A percentile compares a stretch with the other conserved stretches of the same genome.
These are phyloP conservation scores for Gomphus bonarii DNA, from an alignment of 1,284 basidiomycete genomes.

Conservation along the genomic window DNA sequence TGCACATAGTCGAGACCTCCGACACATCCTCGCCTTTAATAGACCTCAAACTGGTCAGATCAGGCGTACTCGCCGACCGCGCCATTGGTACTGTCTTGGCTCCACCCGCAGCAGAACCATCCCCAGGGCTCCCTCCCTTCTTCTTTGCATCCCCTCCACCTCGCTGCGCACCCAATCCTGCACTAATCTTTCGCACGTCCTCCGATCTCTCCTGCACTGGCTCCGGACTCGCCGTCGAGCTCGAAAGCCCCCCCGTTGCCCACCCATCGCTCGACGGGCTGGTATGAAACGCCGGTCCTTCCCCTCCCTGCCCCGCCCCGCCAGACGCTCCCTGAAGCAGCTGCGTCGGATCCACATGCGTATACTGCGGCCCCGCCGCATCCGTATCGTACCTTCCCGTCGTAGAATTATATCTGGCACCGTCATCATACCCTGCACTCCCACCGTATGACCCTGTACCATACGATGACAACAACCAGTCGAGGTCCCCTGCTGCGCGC, in stretches of 20 bases:
- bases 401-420: background rate
- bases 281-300: conserved; percentile 39
- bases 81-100: conserved; percentile 1
- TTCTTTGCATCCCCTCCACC: conserved; percentile 18
- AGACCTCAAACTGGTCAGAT: conserved; percentile 26
- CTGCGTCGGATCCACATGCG: conserved; percentile 83
- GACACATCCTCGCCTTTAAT: conserved; percentile 55
- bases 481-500: conserved; percentile 49
- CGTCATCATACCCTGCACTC: background rate
- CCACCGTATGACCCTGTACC: background rate
- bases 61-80: conserved; percentile 42
- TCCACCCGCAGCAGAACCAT: background rate
- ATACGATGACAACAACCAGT: conserved; percentile 33
- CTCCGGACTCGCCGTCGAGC: conserved; percentile 68
- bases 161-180: conserved; percentile 3
- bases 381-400: background rate
- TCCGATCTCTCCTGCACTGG: conserved; percentile 29
- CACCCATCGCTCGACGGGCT: conserved; percentile 76
- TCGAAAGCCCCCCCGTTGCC: conserved; percentile 43
- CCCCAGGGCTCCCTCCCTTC: background rate
- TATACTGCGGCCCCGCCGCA: conserved; percentile 45
- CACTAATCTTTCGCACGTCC: background rate
- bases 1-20: conserved; percentile 71
- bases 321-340: conserved; percentile 48
- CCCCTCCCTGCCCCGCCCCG: conserved; percentile 19